Conservation (phyloP, 2,329 filamentous ascomycete genomes). For the Cladosporium velox region DNA sequence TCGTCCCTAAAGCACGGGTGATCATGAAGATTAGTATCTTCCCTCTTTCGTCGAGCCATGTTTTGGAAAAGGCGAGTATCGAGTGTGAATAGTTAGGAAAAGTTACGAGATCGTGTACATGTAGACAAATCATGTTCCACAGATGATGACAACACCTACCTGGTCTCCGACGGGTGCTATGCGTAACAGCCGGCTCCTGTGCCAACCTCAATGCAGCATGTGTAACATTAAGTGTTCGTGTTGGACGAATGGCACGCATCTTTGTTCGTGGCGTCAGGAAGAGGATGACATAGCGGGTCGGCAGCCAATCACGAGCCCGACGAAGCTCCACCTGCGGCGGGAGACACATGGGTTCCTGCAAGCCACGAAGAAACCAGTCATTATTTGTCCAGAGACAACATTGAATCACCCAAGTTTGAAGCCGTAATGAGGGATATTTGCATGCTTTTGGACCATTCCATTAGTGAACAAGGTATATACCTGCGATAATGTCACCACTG, state of each 20-base stretch:
- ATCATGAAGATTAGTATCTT: too few species aligned
- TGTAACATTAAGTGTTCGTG: not conserved
- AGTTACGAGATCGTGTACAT: too few species aligned
- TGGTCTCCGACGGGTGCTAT: too few species aligned
- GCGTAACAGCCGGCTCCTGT: too few species aligned
- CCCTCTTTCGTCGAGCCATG: too few species aligned
- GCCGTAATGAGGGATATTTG: not conserved
- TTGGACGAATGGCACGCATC: not conserved
- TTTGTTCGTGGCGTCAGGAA: too few species aligned
- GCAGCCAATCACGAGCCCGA: not conserved
- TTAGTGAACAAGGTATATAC: not conserved
- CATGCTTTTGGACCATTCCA: not conserved
- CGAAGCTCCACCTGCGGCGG: not conserved
- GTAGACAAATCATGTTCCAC: too few species aligned
- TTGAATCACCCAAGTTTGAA: not conserved
- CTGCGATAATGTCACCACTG: not conserved
- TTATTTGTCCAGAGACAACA: not conserved
- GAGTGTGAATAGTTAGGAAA: too few species aligned
- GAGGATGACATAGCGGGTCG: too few species aligned
- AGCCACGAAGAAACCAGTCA: not conserved
- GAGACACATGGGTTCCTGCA: not conserved
- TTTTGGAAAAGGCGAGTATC: too few species aligned
- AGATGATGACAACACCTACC: too few species aligned
- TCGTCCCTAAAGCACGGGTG: too few species aligned
- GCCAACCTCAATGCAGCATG: not conserved